Evolutionary conservation across 2,329 filamentous ascomycete species (phyloP), one percentile per base, ranked within the genome.

Genomic region (Anisogramma anomala): DNA sequence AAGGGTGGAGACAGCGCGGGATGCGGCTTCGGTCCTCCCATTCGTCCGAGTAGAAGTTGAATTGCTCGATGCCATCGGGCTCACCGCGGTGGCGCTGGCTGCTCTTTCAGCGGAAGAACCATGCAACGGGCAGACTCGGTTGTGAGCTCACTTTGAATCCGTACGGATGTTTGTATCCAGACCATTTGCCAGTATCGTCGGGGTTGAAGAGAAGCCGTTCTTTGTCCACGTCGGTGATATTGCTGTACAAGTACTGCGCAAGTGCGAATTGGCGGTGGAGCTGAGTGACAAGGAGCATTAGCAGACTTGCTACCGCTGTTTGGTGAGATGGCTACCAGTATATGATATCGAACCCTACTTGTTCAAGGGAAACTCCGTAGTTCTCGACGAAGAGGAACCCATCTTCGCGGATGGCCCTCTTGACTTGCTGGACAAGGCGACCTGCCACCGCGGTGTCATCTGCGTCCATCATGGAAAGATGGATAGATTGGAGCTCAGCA

Each of bases 21-120:
- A 62, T 28, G 6, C 64, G 71, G 35, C 60, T 51, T 17, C 55
- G 47, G 42, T 65, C 55, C 44, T 63, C 54, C 61, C 64, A 70
- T 34, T 71, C 66, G 1, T 52, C 52, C 18, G 58, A 62, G 55
- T 71, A 72, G 61, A 63, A 71, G 54, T 72, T 72, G 54, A 71
- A 72, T 45, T 72, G 68, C 47, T 72, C 68, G 40, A 71, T 71
- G 3, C 67, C 68, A 49, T 71, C 69, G 13, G 59, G 51, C 10
- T 57, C 50, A 2, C 64, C 66, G 2, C 57, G 60, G 28, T 64
- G 53, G 33, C 66, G 63, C 61, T 65, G 39, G 27, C 13, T 19
- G 7, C 10, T 23, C 17, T 22, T 22, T 32, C 23, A 26, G 19
- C 17, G n/a, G n/a, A n/a, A n/a, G n/a, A n/a, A 31, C 11, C 17